Percentiles rank a stretch among this genome's conserved stretches.
Evolutionary conservation across 2,329 filamentous ascomycete species (phyloP).

Genomic region (Botrytis fabae): DNA sequence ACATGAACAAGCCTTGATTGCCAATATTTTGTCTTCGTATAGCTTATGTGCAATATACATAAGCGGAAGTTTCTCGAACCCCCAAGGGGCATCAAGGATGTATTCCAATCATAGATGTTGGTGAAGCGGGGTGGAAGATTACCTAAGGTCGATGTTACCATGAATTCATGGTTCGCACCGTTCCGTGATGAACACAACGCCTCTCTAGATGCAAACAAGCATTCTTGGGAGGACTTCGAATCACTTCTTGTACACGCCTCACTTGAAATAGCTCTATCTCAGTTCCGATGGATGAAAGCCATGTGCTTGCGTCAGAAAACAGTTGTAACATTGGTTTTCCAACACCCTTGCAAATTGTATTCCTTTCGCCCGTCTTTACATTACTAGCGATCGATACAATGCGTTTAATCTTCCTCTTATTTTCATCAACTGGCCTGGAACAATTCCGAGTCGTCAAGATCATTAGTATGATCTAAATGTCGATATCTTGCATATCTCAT

Average conservation of each 20-base stretch:
- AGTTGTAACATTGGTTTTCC: not conserved
- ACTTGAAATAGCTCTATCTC: not conserved
- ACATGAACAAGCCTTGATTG: not conserved
- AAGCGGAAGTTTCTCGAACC: not conserved
- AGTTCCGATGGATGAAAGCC: not conserved
- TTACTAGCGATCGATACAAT: not conserved
- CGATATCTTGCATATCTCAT: not conserved
- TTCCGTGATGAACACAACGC: not conserved
- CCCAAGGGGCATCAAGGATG: not conserved
- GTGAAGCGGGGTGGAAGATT: slow-evolving; percentile 12
- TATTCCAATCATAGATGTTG: not conserved
- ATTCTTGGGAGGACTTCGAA: not conserved
- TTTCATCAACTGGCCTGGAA: not conserved
- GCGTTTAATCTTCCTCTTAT: not conserved
- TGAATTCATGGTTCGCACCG: not conserved
- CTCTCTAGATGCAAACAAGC: not conserved
- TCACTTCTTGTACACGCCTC: not conserved
- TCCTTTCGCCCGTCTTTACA: not conserved
- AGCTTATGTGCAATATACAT: not conserved
- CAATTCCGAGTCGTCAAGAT: not conserved
- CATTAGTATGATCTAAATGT: not conserved
- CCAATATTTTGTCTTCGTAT: not conserved
- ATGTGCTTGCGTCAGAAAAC: not conserved
- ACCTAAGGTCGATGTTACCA: not conserved
- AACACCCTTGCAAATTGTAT: not conserved